Evolutionary conservation across 2,329 filamentous ascomycete species (phyloP).

Genomic region (Parastagonospora avenae): DNA sequence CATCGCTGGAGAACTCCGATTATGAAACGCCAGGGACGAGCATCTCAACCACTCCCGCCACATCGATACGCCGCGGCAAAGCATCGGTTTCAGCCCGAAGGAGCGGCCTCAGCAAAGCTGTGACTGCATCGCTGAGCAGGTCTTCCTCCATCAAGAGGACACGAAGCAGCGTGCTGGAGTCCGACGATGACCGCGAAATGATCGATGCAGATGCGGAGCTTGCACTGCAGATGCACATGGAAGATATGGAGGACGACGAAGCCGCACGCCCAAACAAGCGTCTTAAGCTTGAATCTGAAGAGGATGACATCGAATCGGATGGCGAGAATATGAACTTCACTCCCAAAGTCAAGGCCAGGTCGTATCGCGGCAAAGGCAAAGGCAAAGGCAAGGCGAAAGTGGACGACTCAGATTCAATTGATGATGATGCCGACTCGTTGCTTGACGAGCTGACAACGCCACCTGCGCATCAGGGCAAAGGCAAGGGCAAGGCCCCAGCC

Average conservation of each 20-base stretch:
- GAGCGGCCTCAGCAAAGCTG: slow-evolving; percentile 24
- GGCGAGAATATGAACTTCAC: slow-evolving; percentile 10
- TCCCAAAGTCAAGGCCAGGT: slow-evolving; percentile 8
- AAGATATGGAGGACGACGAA: slow-evolving; percentile 58
- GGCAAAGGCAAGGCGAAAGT: slow-evolving; percentile 20
- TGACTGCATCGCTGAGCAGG: slow-evolving; percentile 14
- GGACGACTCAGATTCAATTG: slow-evolving; percentile 1
- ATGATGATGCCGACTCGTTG: slow-evolving; percentile 11
- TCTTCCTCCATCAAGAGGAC: slow-evolving; percentile 34
- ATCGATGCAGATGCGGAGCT: slow-evolving; percentile 58
- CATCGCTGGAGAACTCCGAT: slow-evolving; percentile 50
- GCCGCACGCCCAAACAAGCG: slow-evolving; percentile 50
- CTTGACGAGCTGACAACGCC: slow-evolving; percentile 6
- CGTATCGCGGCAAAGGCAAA: slow-evolving; percentile 26
- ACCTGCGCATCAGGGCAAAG: slow-evolving; percentile 16
- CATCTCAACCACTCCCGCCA: slow-evolving; percentile 59
- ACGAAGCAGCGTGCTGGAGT: slow-evolving; percentile 26
- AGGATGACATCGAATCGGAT: slow-evolving; percentile 42
- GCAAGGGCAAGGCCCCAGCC: slow-evolving; percentile 33
- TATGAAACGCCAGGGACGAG: slow-evolving; percentile 69
- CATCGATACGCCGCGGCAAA: slow-evolving; percentile 36
- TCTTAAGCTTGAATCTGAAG: slow-evolving; percentile 30
- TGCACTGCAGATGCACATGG: slow-evolving; percentile 62
- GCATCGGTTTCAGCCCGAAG: slow-evolving; percentile 32
- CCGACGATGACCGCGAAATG: slow-evolving; percentile 35